Percentiles rank a stretch among this genome's conserved stretches.
Evolutionary conservation across 192 early-diverging fungal species (phyloP).

Genomic region (Physocladia obscura): DNA sequence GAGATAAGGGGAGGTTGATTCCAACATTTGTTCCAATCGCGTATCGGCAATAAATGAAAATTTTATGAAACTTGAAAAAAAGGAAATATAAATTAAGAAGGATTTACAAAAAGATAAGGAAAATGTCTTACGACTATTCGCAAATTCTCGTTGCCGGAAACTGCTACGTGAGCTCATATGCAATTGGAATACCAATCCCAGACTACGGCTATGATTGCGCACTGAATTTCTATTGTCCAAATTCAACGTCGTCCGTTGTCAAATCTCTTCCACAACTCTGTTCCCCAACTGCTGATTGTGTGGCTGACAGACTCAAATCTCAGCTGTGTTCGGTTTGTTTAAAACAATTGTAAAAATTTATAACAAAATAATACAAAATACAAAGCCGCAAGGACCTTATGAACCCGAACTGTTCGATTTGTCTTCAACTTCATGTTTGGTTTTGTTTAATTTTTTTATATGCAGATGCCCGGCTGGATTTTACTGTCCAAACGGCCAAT

Average conservation of each 20-base stretch:
- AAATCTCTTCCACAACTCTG: slow-evolving; percentile 19
- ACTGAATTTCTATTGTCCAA: slow-evolving; percentile 24
- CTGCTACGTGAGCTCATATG: slow-evolving; percentile 2
- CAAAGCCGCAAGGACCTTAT: slow-evolving; percentile 31
- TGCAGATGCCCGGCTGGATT: not conserved
- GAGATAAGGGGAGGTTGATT: slow-evolving; percentile 15
- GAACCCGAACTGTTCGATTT: slow-evolving; percentile 36
- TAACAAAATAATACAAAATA: not conserved
- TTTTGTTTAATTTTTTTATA: not conserved
- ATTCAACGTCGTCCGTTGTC: not conserved
- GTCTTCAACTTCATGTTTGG: not conserved
- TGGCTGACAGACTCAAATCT: not conserved
- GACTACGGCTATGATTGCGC: slow-evolving; percentile 19
- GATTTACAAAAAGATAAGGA: not conserved
- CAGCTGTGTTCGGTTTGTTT: slow-evolving; percentile 1
- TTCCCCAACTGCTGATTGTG: not conserved
- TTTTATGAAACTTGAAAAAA: too few relatives aligned
- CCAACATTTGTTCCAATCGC: not conserved
- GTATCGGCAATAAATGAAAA: slow-evolving; percentile 1
- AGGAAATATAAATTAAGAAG: too few relatives aligned
- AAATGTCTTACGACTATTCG: not conserved
- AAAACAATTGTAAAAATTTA: not conserved
- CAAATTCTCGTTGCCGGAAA: slow-evolving; percentile 14
- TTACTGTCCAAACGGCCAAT: not conserved
- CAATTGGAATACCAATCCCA: slow-evolving; percentile 13